Evolutionary conservation across 2,329 filamentous ascomycete genomes (phyloP), one percentile per base, ranked within the genome.

Genomic region (Aciculosporium take): DNA sequence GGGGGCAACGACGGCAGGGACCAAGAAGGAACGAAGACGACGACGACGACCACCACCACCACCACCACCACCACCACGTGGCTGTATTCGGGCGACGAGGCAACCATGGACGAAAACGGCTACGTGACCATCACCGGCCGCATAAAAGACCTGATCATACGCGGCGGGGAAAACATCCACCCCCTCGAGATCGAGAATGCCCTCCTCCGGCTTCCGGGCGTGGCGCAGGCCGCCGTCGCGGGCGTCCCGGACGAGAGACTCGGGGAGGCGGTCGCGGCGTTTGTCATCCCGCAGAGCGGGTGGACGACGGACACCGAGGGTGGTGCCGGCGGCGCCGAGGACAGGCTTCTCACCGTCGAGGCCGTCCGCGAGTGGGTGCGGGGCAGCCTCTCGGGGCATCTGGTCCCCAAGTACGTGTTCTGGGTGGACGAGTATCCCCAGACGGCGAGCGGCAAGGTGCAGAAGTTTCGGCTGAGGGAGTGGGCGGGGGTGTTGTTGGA

Each of bases 41-140:
- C n/a, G n/a, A n/a, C n/a, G n/a, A n/a, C n/a, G n/a, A n/a, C n/a
- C n/a, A n/a, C n/a, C n/a, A n/a, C n/a, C n/a, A n/a, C n/a, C n/a
- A n/a, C n/a, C n/a, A n/a, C n/a, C n/a, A n/a, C n/a, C n/a, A 15
- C 69, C 5, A 73, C 69, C 35, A 55, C 81, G 15, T 96, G 89
- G 89, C 91, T 96, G 82, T 70, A 83, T 61, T 93, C 83, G 0
- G 91, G 91, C 17, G 91, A 98, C 54, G 89, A 96, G 65, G 91
- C 87, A 2, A 65, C 68, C 40, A 93, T 96, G 74, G 85, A 93
- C 46, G 68, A 62, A 4, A 71, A 87, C 23, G 91, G 89, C 2
- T 96, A 87, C 56, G 75, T 95, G 2, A 74, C 75, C 50, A 94
- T 96, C 54, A 95, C 87, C 1, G 86, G 88, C 3, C 72, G 88